Percentiles rank a stretch among this genome's conserved stretches.
Evolutionary conservation across 2,329 filamentous ascomycete genomes (phyloP).

Genomic region (Scortechinia acanthostroma): DNA sequence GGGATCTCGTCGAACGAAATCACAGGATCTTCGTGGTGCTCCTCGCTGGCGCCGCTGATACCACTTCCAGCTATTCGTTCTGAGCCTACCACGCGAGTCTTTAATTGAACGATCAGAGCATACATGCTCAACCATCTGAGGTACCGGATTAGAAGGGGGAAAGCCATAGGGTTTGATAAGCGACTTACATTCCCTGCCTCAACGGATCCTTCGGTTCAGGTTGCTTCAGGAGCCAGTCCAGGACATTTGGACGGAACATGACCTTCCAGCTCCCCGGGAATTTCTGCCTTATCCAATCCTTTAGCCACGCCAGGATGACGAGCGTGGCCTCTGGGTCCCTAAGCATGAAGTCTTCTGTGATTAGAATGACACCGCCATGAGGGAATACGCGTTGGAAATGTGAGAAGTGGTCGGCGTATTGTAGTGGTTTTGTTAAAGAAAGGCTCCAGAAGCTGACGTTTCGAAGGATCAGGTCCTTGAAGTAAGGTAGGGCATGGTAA

Average conservation of each 20-base stretch:
- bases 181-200: slow-evolving; percentile 4
- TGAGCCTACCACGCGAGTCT: too few relatives aligned
- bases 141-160: too few relatives aligned
- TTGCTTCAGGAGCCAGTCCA: slow-evolving; percentile 18
- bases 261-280: slow-evolving; percentile 22
- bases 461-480: background rate
- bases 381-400: slow-evolving; percentile 23
- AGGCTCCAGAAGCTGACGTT: background rate
- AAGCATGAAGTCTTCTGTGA: slow-evolving; percentile 25
- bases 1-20: slow-evolving; percentile 16
- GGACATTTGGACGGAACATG: slow-evolving; percentile 22
- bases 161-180: too few relatives aligned
- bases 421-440: background rate
- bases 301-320: slow-evolving; percentile 25
- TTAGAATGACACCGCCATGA: slow-evolving; percentile 21
- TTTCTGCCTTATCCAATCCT: slow-evolving; percentile 9
- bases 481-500: background rate
- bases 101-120: background rate
- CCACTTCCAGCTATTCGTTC: too few relatives aligned
- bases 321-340: slow-evolving; percentile 15
- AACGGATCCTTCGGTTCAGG: background rate
- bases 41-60: background rate
- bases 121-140: background rate
- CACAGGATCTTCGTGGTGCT: slow-evolving; percentile 8
- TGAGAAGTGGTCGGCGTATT: slow-evolving; percentile 7